phyloP scores from a whole-genome alignment of 352 stramenopile genomes.

The Phytophthora nicotianae region DNA sequence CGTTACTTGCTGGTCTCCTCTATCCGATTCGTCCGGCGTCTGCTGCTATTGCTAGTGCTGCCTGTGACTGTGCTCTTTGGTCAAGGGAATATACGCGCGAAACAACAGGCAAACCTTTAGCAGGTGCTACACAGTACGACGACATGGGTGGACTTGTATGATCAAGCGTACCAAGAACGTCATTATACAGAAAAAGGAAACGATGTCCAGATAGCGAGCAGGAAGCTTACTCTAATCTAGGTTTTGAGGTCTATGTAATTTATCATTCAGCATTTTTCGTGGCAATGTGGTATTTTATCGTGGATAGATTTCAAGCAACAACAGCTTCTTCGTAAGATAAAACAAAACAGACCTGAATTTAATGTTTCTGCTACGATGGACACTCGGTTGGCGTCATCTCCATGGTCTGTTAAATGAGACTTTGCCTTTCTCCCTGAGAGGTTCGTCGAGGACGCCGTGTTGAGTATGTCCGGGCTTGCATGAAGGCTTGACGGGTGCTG shows the following conservation, averaged over 20 bases:
- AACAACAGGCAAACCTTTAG: conserved; percentile 58
- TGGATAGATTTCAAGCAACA: too few species aligned
- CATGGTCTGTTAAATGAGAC: conserved; percentile 24
- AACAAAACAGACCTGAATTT: conserved; percentile 44
- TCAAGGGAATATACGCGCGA: conserved; percentile 73
- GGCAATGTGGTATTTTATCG: too few species aligned
- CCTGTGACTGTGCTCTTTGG: conserved; percentile 59
- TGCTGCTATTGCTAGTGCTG: conserved; percentile 38
- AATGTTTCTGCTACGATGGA: conserved; percentile 35
- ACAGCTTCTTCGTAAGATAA: conserved; percentile 5
- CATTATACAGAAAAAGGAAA: conserved; percentile 19
- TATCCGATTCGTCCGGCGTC: conserved; percentile 66
- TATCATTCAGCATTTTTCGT: conserved; percentile 26
- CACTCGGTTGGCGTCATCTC: conserved; percentile 15
- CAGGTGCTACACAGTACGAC: conserved; percentile 31
- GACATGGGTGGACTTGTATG: conserved; percentile 45
- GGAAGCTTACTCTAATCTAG: conserved; percentile 11
- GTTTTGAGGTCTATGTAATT: conserved; percentile 43
- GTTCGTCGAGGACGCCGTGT: conserved; percentile 20
- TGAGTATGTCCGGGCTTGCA: conserved; percentile 14
- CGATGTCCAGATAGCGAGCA: conserved; percentile 8
- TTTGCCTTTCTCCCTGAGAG: conserved; percentile 22
- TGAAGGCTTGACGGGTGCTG: conserved; percentile 10
- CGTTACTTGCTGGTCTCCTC: conserved; percentile 52
- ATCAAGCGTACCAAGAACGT: conserved; percentile 17